A percentile compares a stretch with the other conserved stretches of the same genome.
Evolutionary conservation across 495 filamentous ascomycete species (phyloP).

Genomic region (Xylaria bambusicola): DNA sequence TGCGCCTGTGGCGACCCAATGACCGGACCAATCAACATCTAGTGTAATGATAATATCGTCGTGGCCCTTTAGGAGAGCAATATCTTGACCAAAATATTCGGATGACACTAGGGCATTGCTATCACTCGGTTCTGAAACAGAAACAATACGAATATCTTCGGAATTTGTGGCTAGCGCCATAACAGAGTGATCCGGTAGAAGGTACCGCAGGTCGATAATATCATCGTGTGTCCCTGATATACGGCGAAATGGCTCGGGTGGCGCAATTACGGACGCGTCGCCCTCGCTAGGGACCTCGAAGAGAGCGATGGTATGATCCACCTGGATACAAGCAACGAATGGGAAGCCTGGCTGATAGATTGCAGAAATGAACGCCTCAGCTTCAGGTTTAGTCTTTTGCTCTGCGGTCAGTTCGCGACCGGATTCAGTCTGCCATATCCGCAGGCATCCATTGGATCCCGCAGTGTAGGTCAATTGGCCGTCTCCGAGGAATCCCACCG

Average conservation of each 20-base stretch:
- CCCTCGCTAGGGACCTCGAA: slow-evolving; percentile 56
- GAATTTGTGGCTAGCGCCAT: slow-evolving; percentile 94
- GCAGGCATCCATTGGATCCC: slow-evolving; percentile 77
- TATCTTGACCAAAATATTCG: slow-evolving; percentile 82
- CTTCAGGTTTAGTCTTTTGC: slow-evolving; percentile 63
- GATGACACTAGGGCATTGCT: slow-evolving; percentile 36
- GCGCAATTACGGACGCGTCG: slow-evolving; percentile 32
- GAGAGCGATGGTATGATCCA: slow-evolving; percentile 80
- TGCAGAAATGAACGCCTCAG: slow-evolving; percentile 73
- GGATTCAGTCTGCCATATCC: slow-evolving; percentile 77
- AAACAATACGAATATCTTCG: slow-evolving; percentile 86
- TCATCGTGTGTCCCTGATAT: slow-evolving; percentile 98
- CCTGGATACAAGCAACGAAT: slow-evolving; percentile 79
- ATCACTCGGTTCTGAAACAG: slow-evolving; percentile 43
- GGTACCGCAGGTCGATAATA: slow-evolving; percentile 87
- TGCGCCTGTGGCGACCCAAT: slow-evolving; percentile 92
- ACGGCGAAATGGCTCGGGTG: slow-evolving; percentile 57
- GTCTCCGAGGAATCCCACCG: slow-evolving; percentile 72
- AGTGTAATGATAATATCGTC: slow-evolving; percentile 94
- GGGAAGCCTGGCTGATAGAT: slow-evolving; percentile 62
- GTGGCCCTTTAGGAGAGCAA: slow-evolving; percentile 82
- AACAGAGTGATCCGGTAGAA: slow-evolving; percentile 74
- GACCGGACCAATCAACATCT: slow-evolving; percentile 92
- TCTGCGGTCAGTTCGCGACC: slow-evolving; percentile 78
- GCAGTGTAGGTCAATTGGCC: slow-evolving; percentile 76